A percentile compares a stretch with the other conserved stretches of the same genome.
phyloP scores from a whole-genome alignment of 352 stramenopile genomes.

The Phytophthora cactorum region DNA sequence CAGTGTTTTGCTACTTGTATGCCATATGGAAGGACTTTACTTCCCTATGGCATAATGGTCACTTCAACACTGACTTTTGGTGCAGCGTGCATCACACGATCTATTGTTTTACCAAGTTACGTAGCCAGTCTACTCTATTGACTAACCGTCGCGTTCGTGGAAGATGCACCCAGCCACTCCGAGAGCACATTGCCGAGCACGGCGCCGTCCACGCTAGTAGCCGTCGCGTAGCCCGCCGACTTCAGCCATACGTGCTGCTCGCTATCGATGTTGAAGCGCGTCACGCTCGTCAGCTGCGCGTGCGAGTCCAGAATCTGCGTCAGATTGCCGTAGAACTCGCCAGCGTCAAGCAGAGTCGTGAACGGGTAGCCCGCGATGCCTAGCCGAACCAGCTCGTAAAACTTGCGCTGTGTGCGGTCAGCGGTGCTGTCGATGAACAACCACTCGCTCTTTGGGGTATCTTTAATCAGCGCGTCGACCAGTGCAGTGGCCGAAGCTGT shows the following conservation, averaged over 20 bases:
- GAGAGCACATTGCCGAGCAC: conserved; percentile 30
- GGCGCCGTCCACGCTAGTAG: conserved; percentile 18
- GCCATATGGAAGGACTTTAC: conserved; percentile 1
- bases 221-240: conserved; percentile 12
- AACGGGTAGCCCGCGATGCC: conserved; percentile 56
- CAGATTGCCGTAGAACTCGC: conserved; percentile 47
- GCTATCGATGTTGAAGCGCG: conserved; percentile 36
- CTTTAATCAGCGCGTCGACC: conserved; percentile 38
- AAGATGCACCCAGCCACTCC: conserved; percentile 12
- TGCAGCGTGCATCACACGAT: too few relatives aligned
- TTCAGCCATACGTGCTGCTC: conserved; percentile 35
- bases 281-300: conserved; percentile 19
- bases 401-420: conserved; percentile 54
- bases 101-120: too few relatives aligned
- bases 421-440: conserved; percentile 56
- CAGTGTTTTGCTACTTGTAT: not conserved
- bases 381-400: conserved; percentile 50
- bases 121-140: too few relatives aligned
- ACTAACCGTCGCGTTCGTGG: conserved; percentile 9
- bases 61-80: not conserved
- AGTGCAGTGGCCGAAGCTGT: conserved; percentile 38
- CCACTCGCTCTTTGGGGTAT: conserved; percentile 41
- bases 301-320: conserved; percentile 54
- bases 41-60: conserved; percentile 8
- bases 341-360: conserved; percentile 34